Base-by-base conservation (phyloP, 2,329 filamentous ascomycete species). In the Penicillium sp. region DNA sequence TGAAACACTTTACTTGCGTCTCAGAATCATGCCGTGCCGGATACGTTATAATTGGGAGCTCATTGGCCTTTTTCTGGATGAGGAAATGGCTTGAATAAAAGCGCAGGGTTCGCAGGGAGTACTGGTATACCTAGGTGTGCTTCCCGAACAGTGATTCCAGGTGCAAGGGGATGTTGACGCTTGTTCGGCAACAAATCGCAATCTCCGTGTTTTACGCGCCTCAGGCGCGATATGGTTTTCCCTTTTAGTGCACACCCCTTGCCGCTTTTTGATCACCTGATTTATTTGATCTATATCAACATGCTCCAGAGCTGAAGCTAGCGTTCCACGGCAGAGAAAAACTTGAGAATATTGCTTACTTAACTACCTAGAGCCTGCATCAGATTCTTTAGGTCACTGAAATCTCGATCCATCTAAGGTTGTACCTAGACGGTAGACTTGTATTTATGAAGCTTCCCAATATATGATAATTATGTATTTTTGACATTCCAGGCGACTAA, bases 191-290 rank as follows among this genome's bases (percentile, higher is more conserved):
- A 58, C 59, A 62, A 63, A 57, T 55, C 52, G 39, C 58, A 57
- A 54, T 59, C 59, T 54, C 58, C 60, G 49, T 60, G 43, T 55
- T 63, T 54, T 45, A 14, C 54, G 26, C 58, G 67, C 66, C 69
- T 70, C 57, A 72, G 70, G 67, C 68, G 54, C 35, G 35, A 39
- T 8, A 19, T 10, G 3, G n/a, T 3, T 37, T 19, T 39, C 35
- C 35, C 16, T 19, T 39, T 39, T 39, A 19, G 16, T 19, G n/a
- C 35, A n/a, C 9, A 39, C 9, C n/a, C n/a, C 35, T 39, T 39
- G 35, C 35, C 35, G 35, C 35, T 39, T 39, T 39, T 39, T 11
- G 1, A 11, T 33, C 31, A 33, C 31, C 4, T 33, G 31, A 33
- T 33, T 5, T 14, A 16, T 16, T 33, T 7, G 31, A 33, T 33